Evolutionary conservation across 2,329 filamentous ascomycete species (phyloP).

Genomic region (Trichoderma asperellum): DNA sequence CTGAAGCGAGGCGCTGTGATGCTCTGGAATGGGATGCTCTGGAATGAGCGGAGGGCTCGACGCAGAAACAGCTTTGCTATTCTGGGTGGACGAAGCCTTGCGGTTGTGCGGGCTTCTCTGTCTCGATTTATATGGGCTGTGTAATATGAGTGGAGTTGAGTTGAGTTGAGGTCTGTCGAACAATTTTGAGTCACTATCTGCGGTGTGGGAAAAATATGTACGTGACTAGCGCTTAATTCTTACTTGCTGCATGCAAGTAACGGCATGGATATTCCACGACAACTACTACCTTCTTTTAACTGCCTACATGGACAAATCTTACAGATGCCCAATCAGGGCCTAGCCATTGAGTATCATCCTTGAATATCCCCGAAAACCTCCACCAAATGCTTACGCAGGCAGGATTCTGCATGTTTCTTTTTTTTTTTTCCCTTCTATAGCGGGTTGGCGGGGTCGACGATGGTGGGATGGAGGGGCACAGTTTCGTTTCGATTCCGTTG

Average conservation of each 20-base stretch:
- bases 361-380: neutral
- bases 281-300: neutral
- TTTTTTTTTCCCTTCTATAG: constrained; percentile 1
- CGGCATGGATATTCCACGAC: neutral
- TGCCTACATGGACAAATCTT: neutral
- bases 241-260: neutral
- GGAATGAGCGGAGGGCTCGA: constrained; percentile 40
- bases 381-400: neutral
- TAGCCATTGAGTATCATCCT: neutral
- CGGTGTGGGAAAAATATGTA: neutral
- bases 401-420: neutral
- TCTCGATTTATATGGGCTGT: constrained; percentile 3
- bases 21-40: constrained; percentile 38
- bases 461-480: constrained; percentile 29
- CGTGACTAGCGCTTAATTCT: neutral
- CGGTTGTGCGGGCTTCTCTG: constrained; percentile 10
- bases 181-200: constrained; percentile 5
- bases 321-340: neutral
- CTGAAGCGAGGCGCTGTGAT: constrained; percentile 37
- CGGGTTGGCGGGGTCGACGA: constrained; percentile 19
- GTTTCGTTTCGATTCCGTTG: neutral
- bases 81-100: constrained; percentile 23
- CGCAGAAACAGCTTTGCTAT: constrained; percentile 52
- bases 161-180: constrained; percentile 6
- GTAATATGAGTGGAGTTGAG: neutral